Conservation (phyloP, 2,329 filamentous ascomycete genomes). For the Claviceps humidiphila region DNA sequence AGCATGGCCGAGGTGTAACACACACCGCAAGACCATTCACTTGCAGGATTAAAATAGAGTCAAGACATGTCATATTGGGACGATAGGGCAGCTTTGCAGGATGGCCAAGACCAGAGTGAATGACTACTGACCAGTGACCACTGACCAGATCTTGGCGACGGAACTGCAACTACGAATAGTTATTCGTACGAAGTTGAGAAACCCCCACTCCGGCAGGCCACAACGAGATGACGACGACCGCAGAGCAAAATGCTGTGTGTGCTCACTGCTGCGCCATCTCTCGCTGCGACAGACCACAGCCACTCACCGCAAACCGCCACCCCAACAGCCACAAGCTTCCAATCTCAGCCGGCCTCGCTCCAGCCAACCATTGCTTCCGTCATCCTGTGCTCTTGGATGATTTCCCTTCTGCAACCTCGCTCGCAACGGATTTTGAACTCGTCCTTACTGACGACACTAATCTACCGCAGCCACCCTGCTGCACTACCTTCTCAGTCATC, state of each 20-base stretch:
- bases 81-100: background rate
- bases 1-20: no score
- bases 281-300: background rate
- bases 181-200: no score
- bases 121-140: no score
- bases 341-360: background rate
- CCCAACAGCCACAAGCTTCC: constrained; percentile 4
- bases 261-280: no score
- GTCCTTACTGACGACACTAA: constrained; percentile 3
- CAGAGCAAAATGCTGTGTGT: background rate
- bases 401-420: constrained; percentile 2
- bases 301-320: background rate
- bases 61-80: background rate
- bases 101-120: background rate
- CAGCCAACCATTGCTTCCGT: constrained; percentile 8
- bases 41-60: no score
- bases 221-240: background rate
- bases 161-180: no score
- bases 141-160: no score
- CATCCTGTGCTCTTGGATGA: constrained; percentile 4
- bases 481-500: constrained; percentile 24
- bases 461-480: constrained; percentile 13
- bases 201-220: no score
- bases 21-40: no score
- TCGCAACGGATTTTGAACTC: background rate